Percentiles rank a stretch among this genome's conserved stretches.
Evolutionary conservation across 208 protist species (phyloP).

Genomic region (Leishmania braziliensis): DNA sequence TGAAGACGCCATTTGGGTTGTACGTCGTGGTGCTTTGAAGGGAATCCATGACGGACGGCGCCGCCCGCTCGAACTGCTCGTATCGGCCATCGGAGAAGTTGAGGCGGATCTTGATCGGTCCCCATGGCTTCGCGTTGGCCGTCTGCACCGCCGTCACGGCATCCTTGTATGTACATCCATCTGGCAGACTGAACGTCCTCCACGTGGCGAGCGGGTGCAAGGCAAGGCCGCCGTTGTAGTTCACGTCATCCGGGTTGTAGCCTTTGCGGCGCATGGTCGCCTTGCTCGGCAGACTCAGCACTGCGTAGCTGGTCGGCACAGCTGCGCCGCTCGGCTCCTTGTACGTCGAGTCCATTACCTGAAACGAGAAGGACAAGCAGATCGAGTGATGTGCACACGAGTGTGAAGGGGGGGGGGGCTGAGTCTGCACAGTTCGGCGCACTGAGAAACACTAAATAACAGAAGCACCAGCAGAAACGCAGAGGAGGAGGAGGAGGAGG

Average conservation of each 20-base stretch:
- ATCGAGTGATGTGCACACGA: not conserved
- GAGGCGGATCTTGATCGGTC: slow-evolving; percentile 73
- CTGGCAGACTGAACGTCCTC: slow-evolving; percentile 58
- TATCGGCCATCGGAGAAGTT: slow-evolving; percentile 75
- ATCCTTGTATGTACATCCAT: slow-evolving; percentile 67
- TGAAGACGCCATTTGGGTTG: slow-evolving; percentile 70
- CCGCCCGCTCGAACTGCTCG: slow-evolving; percentile 69
- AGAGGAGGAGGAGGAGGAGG: not conserved
- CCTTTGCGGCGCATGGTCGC: slow-evolving; percentile 73
- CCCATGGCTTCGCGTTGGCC: slow-evolving; percentile 75
- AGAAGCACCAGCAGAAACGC: not conserved
- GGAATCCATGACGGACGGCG: slow-evolving; percentile 48
- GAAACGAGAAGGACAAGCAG: not conserved
- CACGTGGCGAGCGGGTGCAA: slow-evolving; percentile 78
- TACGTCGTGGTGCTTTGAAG: slow-evolving; percentile 60
- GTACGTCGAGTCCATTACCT: slow-evolving; percentile 56
- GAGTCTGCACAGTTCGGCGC: not conserved
- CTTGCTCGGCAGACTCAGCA: slow-evolving; percentile 70
- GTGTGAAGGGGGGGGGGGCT: not conserved
- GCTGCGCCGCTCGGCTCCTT: slow-evolving; percentile 43
- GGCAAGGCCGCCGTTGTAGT: slow-evolving; percentile 55
- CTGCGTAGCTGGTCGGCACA: slow-evolving; percentile 71
- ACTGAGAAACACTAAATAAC: not conserved
- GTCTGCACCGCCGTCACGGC: slow-evolving; percentile 66
- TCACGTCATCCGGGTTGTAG: slow-evolving; percentile 57